Evolutionary conservation across 768 basidiomycete species (phyloP).

Genomic region (Crassisporium funariophilum): DNA sequence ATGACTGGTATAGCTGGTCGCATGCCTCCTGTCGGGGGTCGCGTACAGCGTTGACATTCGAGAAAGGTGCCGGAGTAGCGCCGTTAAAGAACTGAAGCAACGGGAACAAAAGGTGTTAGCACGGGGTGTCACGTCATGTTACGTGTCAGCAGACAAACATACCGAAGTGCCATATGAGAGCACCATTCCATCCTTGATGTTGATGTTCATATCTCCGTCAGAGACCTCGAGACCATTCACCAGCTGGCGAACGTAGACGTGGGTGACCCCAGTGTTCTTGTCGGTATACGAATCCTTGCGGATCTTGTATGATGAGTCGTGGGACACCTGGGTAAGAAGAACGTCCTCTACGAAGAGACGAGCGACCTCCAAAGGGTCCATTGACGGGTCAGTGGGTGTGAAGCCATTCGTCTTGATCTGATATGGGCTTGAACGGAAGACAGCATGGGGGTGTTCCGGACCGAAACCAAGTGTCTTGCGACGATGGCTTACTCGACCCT

Average conservation of each 20-base stretch:
- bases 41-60: slow-evolving; percentile 35
- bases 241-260: slow-evolving; percentile 85
- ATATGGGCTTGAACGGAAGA: slow-evolving; percentile 55
- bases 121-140: slow-evolving; percentile 5
- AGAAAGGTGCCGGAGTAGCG: slow-evolving; percentile 40
- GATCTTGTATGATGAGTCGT: slow-evolving; percentile 53
- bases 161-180: slow-evolving; percentile 90
- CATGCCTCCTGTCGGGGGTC: slow-evolving; percentile 60
- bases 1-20: slow-evolving; percentile 35
- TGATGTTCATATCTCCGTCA: slow-evolving; percentile 92
- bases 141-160: slow-evolving; percentile 28
- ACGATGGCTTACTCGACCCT: slow-evolving; percentile 44
- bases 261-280: slow-evolving; percentile 79
- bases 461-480: slow-evolving; percentile 94
- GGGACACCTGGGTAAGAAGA: slow-evolving; percentile 39
- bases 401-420: slow-evolving; percentile 47
- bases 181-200: slow-evolving; percentile 81
- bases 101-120: slow-evolving; percentile 2
- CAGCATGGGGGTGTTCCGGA: slow-evolving; percentile 73
- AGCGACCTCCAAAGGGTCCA: slow-evolving; percentile 65
- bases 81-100: slow-evolving; percentile 75
- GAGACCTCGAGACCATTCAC: slow-evolving; percentile 86
- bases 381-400: slow-evolving; percentile 34
- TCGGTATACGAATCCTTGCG: slow-evolving; percentile 90
- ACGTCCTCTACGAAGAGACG: slow-evolving; percentile 58